Conservation (phyloP, 257 asterid species). For the Salvia rosmarinus region DNA sequence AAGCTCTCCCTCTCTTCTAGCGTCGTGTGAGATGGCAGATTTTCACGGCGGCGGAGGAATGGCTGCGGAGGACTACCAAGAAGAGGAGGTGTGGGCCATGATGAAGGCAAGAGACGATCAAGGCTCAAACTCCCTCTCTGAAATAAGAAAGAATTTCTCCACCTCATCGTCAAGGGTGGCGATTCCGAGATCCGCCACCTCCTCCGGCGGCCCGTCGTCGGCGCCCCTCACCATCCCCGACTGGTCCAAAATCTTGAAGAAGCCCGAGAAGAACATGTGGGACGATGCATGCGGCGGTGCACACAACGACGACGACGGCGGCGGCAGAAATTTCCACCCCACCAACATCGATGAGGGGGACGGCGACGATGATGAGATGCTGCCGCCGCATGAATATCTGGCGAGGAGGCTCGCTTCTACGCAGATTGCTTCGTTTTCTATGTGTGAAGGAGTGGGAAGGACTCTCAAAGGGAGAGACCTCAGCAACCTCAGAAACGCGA, state of each 20-base stretch:
- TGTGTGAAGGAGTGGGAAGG: slow-evolving; percentile 77
- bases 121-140: slow-evolving; percentile 28
- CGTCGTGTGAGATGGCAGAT: slow-evolving; percentile 28
- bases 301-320: slow-evolving; percentile 12
- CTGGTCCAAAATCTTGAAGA: slow-evolving; percentile 41
- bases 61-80: slow-evolving; percentile 36
- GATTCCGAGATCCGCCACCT: slow-evolving; percentile 31
- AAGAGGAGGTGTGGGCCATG: slow-evolving; percentile 47
- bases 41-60: slow-evolving; percentile 20
- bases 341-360: background rate
- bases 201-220: slow-evolving; percentile 31
- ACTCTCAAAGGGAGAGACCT: slow-evolving; percentile 81
- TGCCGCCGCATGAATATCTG: slow-evolving; percentile 65
- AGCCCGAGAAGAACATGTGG: slow-evolving; percentile 34
- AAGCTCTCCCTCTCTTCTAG: background rate
- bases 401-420: slow-evolving; percentile 49
- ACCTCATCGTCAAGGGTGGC: background rate
- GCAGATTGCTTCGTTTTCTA: slow-evolving; percentile 57
- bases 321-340: background rate
- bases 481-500: slow-evolving; percentile 56
- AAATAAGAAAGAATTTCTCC: slow-evolving; percentile 11
- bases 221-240: slow-evolving; percentile 47
- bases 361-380: slow-evolving; percentile 23
- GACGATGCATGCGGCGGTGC: slow-evolving; percentile 14
- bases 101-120: slow-evolving; percentile 28